phyloP scores from a whole-genome alignment of 768 basidiomycete species.

The Boletus edulis region DNA sequence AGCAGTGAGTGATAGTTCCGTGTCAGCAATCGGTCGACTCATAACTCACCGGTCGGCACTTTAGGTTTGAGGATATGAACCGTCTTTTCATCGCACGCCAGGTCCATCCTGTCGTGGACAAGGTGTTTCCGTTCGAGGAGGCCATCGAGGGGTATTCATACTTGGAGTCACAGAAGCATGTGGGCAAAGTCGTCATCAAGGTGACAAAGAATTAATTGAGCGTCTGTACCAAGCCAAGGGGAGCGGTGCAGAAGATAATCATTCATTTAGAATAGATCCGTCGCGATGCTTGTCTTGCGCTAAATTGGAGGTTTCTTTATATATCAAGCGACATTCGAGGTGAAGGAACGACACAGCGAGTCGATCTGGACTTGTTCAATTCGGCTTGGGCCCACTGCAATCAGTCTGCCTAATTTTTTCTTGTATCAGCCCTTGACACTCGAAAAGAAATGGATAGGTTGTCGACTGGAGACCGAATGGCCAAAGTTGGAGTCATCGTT shows the following conservation, averaged over 20 bases:
- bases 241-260: background rate
- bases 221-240: background rate
- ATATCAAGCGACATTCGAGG: no score
- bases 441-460: no score
- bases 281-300: background rate
- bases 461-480: no score
- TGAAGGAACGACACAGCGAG: no score
- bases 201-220: constrained; percentile 27
- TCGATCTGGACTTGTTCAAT: no score
- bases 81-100: constrained; percentile 42
- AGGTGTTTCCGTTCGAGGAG: constrained; percentile 58
- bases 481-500: no score
- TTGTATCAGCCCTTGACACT: no score
- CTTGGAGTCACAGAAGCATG: constrained; percentile 52
- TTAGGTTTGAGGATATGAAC: constrained; percentile 54
- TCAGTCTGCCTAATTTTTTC: no score
- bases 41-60: background rate
- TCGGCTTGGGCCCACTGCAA: no score
- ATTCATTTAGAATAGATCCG: background rate
- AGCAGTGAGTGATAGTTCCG: constrained; percentile 41
- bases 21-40: background rate
- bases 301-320: no score
- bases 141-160: constrained; percentile 50
- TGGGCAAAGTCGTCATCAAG: constrained; percentile 59
- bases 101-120: constrained; percentile 53